A percentile compares a stretch with the other conserved stretches of the same genome.
phyloP scores from a whole-genome alignment of 129 eudicot species.

The Helichrysum umbraculigerum region DNA sequence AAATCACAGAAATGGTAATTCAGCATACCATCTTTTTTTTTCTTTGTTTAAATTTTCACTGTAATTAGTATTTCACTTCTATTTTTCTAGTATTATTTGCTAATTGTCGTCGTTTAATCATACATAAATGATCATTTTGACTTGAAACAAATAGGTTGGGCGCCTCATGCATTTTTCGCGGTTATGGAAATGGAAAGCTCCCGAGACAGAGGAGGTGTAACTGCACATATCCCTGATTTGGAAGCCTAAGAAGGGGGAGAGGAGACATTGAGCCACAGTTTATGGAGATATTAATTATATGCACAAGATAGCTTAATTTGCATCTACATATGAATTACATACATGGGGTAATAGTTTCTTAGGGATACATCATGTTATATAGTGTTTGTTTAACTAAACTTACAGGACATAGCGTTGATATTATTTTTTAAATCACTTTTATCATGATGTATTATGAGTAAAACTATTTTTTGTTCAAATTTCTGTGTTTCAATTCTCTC shows the following conservation, averaged over 20 bases:
- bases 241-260: constrained; percentile 39
- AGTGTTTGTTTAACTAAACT: constrained; percentile 1
- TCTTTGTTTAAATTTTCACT: neutral
- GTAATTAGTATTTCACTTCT: neutral
- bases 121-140: constrained; percentile 9
- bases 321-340: constrained; percentile 29
- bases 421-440: neutral
- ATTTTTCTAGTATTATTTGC: too few relatives aligned
- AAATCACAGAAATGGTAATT: constrained; percentile 38
- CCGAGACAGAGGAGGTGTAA: constrained; percentile 10
- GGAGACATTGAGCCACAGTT: constrained; percentile 36
- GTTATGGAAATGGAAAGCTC: constrained; percentile 31
- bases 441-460: neutral
- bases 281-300: constrained; percentile 28
- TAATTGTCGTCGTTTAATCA: neutral
- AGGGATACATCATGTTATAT: constrained; percentile 19
- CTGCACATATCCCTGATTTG: constrained; percentile 22
- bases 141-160: constrained; percentile 35
- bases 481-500: neutral
- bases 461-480: neutral
- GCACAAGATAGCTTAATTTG: constrained; percentile 29
- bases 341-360: constrained; percentile 19
- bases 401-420: constrained; percentile 7
- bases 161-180: constrained; percentile 30
- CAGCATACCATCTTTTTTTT: too few relatives aligned